These are phyloP conservation scores for Clohesyomyces aquaticus DNA, from an alignment of 495 filamentous ascomycete genomes.

Conservation along the genomic window DNA sequence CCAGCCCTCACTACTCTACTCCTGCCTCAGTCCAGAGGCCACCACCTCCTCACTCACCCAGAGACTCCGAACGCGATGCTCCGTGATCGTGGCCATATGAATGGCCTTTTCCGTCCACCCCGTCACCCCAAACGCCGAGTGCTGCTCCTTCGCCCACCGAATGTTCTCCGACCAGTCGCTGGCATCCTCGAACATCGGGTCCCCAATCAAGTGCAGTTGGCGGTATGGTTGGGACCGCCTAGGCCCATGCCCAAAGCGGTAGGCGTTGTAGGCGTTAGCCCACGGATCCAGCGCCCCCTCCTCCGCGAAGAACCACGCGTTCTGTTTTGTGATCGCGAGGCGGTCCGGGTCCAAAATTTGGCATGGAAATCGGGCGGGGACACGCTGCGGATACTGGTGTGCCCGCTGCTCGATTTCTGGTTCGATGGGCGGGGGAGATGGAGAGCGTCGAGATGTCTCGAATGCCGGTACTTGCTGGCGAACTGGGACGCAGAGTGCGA, in stretches of 20 bases:
- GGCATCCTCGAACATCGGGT: neutral
- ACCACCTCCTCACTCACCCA: conserved; percentile 13
- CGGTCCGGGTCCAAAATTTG: too few relatives aligned
- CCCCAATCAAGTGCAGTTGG: neutral
- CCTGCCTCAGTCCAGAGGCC: neutral
- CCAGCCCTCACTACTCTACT: neutral
- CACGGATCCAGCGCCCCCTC: conserved; percentile 1
- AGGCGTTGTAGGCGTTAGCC: conserved; percentile 7
- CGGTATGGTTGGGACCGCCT: conserved; percentile 6
- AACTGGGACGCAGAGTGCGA: too few relatives aligned
- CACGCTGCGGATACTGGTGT: neutral
- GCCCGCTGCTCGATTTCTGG: neutral
- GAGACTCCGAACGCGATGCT: conserved; percentile 3
- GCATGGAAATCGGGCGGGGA: neutral
- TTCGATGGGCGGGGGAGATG: too few relatives aligned
- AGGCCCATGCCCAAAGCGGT: conserved; percentile 11
- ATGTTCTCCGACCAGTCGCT: conserved; percentile 30
- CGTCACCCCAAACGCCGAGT: neutral
- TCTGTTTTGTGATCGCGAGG: conserved; percentile 4
- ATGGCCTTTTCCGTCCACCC: conserved; percentile 14
- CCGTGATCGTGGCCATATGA: conserved; percentile 4
- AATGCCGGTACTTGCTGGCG: too few relatives aligned
- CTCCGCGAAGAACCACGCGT: conserved; percentile 9
- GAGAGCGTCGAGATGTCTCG: too few relatives aligned
- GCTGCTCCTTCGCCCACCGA: conserved; percentile 27